Conservation (phyloP, 164 flowering plant genomes). For the Berberis vulgaris region DNA sequence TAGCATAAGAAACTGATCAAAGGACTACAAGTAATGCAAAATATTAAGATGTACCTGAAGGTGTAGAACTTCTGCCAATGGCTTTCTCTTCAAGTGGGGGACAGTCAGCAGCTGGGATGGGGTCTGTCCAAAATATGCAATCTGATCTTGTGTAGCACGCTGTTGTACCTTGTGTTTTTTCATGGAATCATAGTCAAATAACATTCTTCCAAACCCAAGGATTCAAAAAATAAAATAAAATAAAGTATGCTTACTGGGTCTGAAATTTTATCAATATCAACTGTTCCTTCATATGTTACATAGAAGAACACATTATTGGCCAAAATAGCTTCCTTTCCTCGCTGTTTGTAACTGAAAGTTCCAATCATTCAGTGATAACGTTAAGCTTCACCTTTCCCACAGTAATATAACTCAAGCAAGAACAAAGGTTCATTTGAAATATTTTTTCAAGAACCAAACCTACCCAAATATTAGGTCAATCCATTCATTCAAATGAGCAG, state of each 20-base stretch:
- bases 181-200: constrained; percentile 11
- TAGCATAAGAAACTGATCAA: too few species aligned
- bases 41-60: constrained; percentile 54
- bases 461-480: constrained; percentile 97
- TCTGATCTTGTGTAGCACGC: constrained; percentile 95
- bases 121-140: constrained; percentile 97
- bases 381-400: too few species aligned
- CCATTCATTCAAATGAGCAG: constrained; percentile 97
- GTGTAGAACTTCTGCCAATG: constrained; percentile 79
- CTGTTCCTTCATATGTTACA: constrained; percentile 93
- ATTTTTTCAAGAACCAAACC: constrained; percentile 12
- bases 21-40: neutral
- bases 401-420: neutral
- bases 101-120: constrained; percentile 88
- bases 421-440: neutral
- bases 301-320: constrained; percentile 97
- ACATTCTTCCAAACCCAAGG: constrained; percentile 2
- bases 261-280: constrained; percentile 86
- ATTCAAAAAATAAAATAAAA: neutral
- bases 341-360: constrained; percentile 77
- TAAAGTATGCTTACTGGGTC: constrained; percentile 63
- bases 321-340: constrained; percentile 86
- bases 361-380: neutral
- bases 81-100: constrained; percentile 79
- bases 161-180: constrained; percentile 55